Conservation (phyloP, 106 monocot species). For the Platanthera zijinensis region DNA sequence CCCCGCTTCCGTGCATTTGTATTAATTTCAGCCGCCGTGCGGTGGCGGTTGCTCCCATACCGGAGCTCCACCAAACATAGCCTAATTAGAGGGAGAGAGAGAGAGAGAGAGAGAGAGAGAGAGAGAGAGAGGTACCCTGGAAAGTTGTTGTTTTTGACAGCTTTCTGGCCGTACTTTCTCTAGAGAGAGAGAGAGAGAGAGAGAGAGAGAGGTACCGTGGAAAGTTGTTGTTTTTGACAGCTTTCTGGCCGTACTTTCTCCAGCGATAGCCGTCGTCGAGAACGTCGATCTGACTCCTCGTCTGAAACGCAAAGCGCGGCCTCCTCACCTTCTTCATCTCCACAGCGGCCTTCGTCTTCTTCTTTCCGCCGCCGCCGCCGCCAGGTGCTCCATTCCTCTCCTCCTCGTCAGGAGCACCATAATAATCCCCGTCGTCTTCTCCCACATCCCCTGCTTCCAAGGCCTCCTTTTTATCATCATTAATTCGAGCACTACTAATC, state of each 20-base stretch:
- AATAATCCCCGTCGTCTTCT: no score
- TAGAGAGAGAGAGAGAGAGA: conserved; percentile 10
- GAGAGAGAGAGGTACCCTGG: conserved; percentile 43
- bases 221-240: conserved; percentile 89
- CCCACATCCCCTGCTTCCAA: no score
- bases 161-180: conserved; percentile 98
- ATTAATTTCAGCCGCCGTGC: no score
- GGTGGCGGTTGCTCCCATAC: no score
- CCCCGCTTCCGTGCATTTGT: no score
- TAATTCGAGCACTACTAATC: no score
- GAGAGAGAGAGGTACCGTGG: conserved; percentile 44
- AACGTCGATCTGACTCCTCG: conserved; percentile 86
- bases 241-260: conserved; percentile 98
- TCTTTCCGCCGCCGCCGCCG: not conserved
- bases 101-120: no score
- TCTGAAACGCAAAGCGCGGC: conserved; percentile 69
- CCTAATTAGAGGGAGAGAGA: no score
- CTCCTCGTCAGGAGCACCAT: not conserved
- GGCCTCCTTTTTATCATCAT: no score
- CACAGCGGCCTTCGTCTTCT: conserved; percentile 35
- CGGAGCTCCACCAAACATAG: no score
- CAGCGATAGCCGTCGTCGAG: conserved; percentile 94
- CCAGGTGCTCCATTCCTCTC: not conserved
- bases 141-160: conserved; percentile 89
- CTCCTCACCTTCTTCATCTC: conserved; percentile 53